Conservation (phyloP, 2,329 filamentous ascomycete genomes). For the Fusarium setosum region DNA sequence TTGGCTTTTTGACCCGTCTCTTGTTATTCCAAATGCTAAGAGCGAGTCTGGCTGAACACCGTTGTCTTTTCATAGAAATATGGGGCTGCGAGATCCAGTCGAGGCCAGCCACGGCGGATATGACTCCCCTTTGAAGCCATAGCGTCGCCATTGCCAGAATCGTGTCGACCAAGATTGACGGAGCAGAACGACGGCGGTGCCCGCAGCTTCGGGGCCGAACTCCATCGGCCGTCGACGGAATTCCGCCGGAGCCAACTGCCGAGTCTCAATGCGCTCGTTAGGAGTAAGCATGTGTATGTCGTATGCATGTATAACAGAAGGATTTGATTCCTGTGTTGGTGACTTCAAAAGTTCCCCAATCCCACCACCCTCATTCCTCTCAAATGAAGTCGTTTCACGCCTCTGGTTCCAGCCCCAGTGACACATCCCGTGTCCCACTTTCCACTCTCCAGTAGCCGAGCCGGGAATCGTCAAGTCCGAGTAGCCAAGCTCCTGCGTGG, state of each 20-base stretch:
- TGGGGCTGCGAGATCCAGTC: neutral
- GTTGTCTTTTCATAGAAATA: neutral
- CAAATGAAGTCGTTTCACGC: conserved; percentile 3
- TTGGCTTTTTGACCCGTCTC: neutral
- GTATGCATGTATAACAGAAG: neutral
- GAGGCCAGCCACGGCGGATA: conserved; percentile 20
- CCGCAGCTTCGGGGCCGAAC: conserved; percentile 21
- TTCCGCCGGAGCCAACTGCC: neutral
- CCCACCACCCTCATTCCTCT: neutral
- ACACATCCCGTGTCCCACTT: conserved; percentile 16
- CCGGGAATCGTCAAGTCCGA: conserved; percentile 2
- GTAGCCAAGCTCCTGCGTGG: conserved; percentile 3
- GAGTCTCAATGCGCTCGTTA: neutral
- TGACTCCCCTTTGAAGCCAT: conserved; percentile 1
- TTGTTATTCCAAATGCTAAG: neutral
- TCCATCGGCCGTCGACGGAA: conserved; percentile 1
- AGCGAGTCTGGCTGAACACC: neutral
- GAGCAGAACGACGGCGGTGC: neutral
- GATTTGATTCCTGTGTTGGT: conserved; percentile 3
- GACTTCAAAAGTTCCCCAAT: neutral
- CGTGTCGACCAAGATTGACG: neutral
- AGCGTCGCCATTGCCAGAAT: neutral
- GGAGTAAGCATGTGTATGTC: neutral
- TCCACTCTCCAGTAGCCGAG: conserved; percentile 8
- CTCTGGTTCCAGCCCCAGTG: conserved; percentile 10